phyloP scores from a whole-genome alignment of 176 grass and related monocot genomes.

The Carex littledalei region DNA sequence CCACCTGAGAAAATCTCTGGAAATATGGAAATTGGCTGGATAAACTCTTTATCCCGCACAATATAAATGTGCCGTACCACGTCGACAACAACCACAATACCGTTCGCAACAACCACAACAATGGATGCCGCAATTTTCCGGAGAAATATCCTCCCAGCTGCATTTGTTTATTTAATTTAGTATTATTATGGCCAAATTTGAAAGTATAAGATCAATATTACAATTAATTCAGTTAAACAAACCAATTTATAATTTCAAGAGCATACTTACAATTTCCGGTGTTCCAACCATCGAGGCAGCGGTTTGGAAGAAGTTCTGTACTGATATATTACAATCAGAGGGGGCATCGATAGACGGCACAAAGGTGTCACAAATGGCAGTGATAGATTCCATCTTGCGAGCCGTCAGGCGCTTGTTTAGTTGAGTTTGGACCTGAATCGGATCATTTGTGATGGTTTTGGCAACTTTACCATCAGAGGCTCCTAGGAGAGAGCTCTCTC shows the following conservation, averaged over 20 bases:
- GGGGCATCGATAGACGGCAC: slow-evolving; percentile 16
- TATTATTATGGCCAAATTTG: background rate
- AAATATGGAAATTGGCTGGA: slow-evolving; percentile 46
- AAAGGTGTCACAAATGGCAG: slow-evolving; percentile 29
- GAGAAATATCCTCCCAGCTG: background rate
- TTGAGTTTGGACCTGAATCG: background rate
- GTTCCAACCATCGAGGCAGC: slow-evolving; percentile 34
- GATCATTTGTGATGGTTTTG: background rate
- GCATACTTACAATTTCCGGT: slow-evolving; percentile 24
- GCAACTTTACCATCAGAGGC: background rate
- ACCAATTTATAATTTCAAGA: background rate
- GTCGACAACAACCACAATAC: slow-evolving; percentile 63
- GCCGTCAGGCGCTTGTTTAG: background rate
- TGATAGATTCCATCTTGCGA: slow-evolving; percentile 32
- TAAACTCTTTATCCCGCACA: slow-evolving; percentile 49
- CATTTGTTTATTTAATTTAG: background rate
- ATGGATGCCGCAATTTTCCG: background rate
- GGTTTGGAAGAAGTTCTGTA: slow-evolving; percentile 28
- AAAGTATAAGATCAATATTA: background rate
- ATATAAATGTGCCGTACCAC: slow-evolving; percentile 48
- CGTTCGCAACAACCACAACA: slow-evolving; percentile 25
- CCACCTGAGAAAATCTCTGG: slow-evolving; percentile 52
- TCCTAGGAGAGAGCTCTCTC: background rate
- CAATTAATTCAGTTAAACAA: background rate
- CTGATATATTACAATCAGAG: background rate